Base-by-base conservation (phyloP, 2,329 filamentous ascomycete species). In the Ophiostoma novo-ulmi region DNA sequence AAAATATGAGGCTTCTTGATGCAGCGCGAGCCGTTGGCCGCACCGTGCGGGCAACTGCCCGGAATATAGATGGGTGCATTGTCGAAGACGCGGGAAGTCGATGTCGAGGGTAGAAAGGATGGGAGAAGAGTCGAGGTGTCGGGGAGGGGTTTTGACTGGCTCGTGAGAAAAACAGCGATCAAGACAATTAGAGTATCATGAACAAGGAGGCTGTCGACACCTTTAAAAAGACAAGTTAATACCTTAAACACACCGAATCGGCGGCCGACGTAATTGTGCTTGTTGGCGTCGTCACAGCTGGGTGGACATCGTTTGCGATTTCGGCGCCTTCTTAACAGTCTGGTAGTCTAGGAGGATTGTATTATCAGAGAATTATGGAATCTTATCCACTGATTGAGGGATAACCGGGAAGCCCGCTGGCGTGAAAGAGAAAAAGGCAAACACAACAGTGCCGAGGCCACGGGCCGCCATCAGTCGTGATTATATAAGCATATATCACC, bases 331-430 rank as follows among this genome's bases (percentile, higher is more conserved):
- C 61, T 61, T 31, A 64, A 64, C 31, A 64, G 52, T 44, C 39
- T 31, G 31, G 31, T 31, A 31, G 31, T 31, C 31, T 31, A 31
- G 20, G 55, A 61, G 55, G 55, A 61, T 61, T 61, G 55, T 31
- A 61, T 61, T 61, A 61, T 61, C n/a, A 31, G 55, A 61, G 55
- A 61, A 14, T 61, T n/a, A 26, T 22, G 20, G n/a, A 8, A 58
- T 26, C 11, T 64, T 65, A 65, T 38, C 63, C 63, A 65, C 31
- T 65, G 63, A 26, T 65, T 65, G 63, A 65, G 63, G 63, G 63
- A 65, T 65, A 65, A 65, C 36, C n/a, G n/a, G 35, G 63, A 65
- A 65, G 63, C 63, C 17, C 44, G 14, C 36, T n/a, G n/a, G 31
- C 20, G 17, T 39, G 7, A 35, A 64, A 64, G 31, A 38, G 61